Conservation (phyloP, 2,329 filamentous ascomycete species). For the Colletotrichum lini region DNA sequence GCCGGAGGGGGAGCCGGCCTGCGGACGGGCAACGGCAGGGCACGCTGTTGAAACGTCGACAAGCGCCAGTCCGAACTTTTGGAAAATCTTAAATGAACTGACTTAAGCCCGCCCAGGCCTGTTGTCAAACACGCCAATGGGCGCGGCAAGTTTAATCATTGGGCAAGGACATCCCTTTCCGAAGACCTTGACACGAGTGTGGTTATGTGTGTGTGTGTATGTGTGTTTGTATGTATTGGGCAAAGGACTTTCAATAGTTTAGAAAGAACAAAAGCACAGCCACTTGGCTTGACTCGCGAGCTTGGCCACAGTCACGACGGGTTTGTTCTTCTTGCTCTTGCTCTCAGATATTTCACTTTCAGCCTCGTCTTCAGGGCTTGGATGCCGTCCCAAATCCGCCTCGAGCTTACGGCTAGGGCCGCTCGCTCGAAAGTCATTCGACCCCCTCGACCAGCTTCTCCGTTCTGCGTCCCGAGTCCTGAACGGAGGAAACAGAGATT, state of each 20-base stretch:
- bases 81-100: conserved; percentile 32
- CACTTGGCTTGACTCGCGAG: background rate
- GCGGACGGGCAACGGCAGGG: background rate
- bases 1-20: background rate
- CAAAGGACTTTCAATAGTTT: too few species aligned
- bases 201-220: too few species aligned
- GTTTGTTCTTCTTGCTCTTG: background rate
- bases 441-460: background rate
- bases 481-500: background rate
- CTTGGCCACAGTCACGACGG: background rate
- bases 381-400: background rate
- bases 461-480: background rate
- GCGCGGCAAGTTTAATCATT: conserved; percentile 11
- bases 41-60: conserved; percentile 22
- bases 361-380: background rate
- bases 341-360: background rate
- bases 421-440: background rate
- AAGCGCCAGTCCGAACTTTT: conserved; percentile 24
- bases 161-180: background rate
- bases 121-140: conserved; percentile 27
- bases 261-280: background rate
- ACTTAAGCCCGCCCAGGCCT: conserved; percentile 26
- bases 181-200: background rate
- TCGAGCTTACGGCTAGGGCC: background rate
- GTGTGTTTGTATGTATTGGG: too few species aligned